Conservation (phyloP, 2,329 filamentous ascomycete species). For the Chalaropsis ovoidea region DNA sequence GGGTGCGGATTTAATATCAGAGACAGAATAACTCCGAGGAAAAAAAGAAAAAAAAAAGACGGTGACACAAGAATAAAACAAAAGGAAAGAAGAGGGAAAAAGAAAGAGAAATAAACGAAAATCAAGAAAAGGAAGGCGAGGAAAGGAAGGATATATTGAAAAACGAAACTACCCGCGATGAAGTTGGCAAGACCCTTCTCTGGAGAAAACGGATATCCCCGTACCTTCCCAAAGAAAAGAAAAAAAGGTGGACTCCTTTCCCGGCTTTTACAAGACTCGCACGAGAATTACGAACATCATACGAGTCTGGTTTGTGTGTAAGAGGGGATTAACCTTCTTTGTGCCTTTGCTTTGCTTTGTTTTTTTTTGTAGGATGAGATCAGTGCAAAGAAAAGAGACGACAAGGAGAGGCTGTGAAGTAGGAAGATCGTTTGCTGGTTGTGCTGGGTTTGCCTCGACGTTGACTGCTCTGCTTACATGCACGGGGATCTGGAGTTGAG, state of each 20-base stretch:
- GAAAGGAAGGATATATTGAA: background rate
- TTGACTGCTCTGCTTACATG: background rate
- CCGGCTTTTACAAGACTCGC: constrained; percentile 16
- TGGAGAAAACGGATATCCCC: background rate
- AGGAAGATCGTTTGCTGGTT: background rate
- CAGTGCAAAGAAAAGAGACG: constrained; percentile 1
- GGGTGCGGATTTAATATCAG: background rate
- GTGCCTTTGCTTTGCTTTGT: background rate
- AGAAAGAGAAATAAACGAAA: background rate
- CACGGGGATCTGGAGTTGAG: background rate
- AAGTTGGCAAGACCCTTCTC: background rate
- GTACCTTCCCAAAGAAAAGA: constrained; percentile 7
- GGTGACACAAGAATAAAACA: background rate
- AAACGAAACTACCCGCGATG: background rate
- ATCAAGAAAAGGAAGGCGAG: background rate
- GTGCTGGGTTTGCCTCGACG: background rate
- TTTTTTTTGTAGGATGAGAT: background rate
- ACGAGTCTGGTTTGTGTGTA: background rate
- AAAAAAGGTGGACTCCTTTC: constrained; percentile 3
- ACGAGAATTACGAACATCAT: constrained; percentile 16
- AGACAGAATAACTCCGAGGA: background rate
- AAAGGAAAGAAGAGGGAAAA: constrained; percentile 6
- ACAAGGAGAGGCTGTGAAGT: background rate
- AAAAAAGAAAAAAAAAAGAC: background rate
- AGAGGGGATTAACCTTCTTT: background rate